These are phyloP conservation scores for Colletotrichum siamense DNA, from an alignment of 2,329 filamentous ascomycete genomes.

Conservation along the genomic window DNA sequence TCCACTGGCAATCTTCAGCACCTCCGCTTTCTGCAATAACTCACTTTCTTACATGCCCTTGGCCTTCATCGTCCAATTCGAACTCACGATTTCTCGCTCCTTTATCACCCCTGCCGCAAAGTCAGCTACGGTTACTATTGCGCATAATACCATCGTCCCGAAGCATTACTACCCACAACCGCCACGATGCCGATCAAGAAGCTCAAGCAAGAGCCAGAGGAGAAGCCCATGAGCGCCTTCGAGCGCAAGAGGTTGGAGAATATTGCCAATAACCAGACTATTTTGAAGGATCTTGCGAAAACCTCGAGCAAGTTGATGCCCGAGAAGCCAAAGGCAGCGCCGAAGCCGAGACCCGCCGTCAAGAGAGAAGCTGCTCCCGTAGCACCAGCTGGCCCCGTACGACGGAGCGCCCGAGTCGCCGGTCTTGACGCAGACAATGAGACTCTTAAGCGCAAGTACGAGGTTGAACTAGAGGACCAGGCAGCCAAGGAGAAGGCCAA, in stretches of 20 bases:
- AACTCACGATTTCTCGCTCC: background rate
- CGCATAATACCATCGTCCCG: background rate
- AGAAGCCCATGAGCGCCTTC: conserved; percentile 75
- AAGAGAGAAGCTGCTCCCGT: conserved; percentile 44
- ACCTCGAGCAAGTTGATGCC: conserved; percentile 74
- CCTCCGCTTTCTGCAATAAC: rapidly evolving
- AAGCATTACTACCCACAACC: background rate
- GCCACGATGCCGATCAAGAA: conserved; percentile 50
- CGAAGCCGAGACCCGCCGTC: conserved; percentile 41
- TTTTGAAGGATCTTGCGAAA: conserved; percentile 78
- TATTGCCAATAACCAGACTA: conserved; percentile 82
- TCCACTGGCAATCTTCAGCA: background rate
- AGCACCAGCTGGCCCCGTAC: conserved; percentile 48
- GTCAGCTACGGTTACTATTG: background rate
- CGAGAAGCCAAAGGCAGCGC: conserved; percentile 55
- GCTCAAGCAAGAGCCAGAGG: conserved; percentile 44
- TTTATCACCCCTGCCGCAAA: background rate
- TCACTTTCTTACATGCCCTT: background rate
- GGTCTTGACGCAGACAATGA: conserved; percentile 56
- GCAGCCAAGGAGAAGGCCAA: conserved; percentile 60
- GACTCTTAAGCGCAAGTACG: conserved; percentile 54
- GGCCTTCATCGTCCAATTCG: background rate
- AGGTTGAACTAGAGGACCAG: conserved; percentile 52
- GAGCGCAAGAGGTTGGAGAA: conserved; percentile 86
- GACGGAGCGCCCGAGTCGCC: conserved; percentile 64